These are phyloP conservation scores for Melampsora americana DNA, from an alignment of 1,284 basidiomycete genomes.

Conservation along the genomic window DNA sequence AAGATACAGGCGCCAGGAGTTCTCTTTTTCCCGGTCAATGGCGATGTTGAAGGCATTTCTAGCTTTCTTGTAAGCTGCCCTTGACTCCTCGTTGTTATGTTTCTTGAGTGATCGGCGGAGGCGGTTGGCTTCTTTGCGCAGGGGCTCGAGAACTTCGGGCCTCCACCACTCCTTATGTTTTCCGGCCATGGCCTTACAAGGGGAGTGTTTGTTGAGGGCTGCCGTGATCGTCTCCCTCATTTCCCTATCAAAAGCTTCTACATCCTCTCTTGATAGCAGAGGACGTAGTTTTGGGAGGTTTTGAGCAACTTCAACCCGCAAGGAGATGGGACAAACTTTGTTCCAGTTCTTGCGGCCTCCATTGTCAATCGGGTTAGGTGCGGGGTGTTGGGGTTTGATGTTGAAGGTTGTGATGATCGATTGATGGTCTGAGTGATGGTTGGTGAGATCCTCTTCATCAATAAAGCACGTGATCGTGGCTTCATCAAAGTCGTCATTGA, in stretches of 20 bases:
- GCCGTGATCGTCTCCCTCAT: neutral
- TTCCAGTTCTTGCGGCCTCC: neutral
- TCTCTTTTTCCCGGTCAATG: too few species aligned
- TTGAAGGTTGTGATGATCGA: slow-evolving; percentile 9
- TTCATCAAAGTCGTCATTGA: neutral
- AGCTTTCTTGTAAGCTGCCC: too few species aligned
- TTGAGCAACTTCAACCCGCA: neutral
- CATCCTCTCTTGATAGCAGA: neutral
- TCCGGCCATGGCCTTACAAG: neutral
- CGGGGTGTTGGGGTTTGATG: neutral
- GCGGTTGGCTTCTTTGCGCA: too few species aligned
- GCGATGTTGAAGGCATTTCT: too few species aligned
- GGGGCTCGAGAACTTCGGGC: neutral
- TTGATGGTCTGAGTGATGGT: slow-evolving; percentile 33
- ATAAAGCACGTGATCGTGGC: neutral
- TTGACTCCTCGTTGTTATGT: too few species aligned
- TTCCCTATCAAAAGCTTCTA: neutral
- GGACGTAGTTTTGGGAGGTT: neutral
- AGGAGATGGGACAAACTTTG: neutral
- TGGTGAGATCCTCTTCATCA: neutral
- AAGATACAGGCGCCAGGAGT: too few species aligned
- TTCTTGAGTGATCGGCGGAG: too few species aligned
- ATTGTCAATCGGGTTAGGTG: neutral
- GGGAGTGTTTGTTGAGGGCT: neutral
- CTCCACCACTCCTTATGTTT: neutral